Base-by-base conservation (phyloP, 202 grass and related monocot genomes). In the Eragrostis tef region DNA sequence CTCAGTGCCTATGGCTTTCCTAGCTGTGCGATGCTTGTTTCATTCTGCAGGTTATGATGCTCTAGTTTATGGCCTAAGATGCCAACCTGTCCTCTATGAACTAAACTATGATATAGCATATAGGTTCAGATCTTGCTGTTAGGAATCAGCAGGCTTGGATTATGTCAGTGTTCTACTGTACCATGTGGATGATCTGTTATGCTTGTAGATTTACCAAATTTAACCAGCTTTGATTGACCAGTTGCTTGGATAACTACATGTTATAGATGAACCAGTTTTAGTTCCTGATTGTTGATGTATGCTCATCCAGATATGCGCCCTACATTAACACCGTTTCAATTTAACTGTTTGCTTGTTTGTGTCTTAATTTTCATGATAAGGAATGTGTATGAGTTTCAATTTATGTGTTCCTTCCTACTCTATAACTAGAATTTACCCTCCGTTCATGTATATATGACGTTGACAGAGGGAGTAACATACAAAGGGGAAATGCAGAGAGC, bases 181-280 rank as follows among this genome's bases (percentile, higher is more conserved):
- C 74, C 74, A 26, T 79, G 60, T 78, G 73, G 25, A 6, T 7
- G 67, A 82, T 74, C 79, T 86, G 57, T 78, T 78, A 65, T 59
- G 70, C 68, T 74, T 9, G 12, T 56, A 54, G 39, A 50, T 34
- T 24, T 63, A 12, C 20, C 22, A 71, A 77, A 31, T 45, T 36
- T 49, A 42, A 48, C 34, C 49, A 46, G 41, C 15, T 47, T 79
- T 78, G 67, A 20, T 73, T 78, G 42, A 58, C 48, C 46, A 84
- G 13, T 80, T 75, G 69, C 50, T 79, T 69, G 20, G 42, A 10
- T 66, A 67, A 62, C 2, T 58, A 25, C 42, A 25, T 22, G 24
- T 57, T 74, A 7, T 46, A 9, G n/a, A 6, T 10, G 8, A 22
- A 52, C 26, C 26, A 16, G 8, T 60, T 60, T 60, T 24, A 25